Conservation (phyloP, 1,139 yeast species). For the Taphrina sp. region DNA sequence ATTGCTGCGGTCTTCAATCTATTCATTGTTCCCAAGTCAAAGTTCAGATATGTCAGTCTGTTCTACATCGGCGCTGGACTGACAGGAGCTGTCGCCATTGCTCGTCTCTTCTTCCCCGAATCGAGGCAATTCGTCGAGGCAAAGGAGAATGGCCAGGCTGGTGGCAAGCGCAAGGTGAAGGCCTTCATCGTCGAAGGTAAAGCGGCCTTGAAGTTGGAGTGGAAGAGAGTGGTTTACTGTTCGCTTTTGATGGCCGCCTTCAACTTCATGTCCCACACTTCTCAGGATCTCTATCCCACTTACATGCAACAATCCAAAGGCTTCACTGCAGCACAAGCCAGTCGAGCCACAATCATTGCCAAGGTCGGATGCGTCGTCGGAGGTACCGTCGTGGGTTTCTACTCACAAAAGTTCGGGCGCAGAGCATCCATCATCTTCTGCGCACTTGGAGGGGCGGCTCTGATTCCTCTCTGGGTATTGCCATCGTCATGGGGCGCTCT, state of each 20-base stretch:
- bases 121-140: constrained; percentile 54
- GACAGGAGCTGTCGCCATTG: constrained; percentile 56
- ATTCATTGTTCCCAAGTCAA: constrained; percentile 59
- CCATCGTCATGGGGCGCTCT: constrained; percentile 41
- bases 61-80: constrained; percentile 80
- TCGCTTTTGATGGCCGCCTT: constrained; percentile 61
- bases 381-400: constrained; percentile 61
- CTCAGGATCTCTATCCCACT: constrained; percentile 69
- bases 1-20: constrained; percentile 62
- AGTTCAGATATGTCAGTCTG: constrained; percentile 68
- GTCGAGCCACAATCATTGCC: constrained; percentile 68
- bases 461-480: constrained; percentile 67
- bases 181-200: constrained; percentile 41
- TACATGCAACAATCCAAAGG: constrained; percentile 55
- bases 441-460: constrained; percentile 55
- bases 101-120: constrained; percentile 60
- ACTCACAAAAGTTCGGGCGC: constrained; percentile 60
- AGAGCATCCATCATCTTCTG: constrained; percentile 52
- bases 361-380: constrained; percentile 69
- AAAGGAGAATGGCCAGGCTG: constrained; percentile 35
- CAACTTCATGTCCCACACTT: constrained; percentile 53
- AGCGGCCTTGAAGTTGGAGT: constrained; percentile 43
- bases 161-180: constrained; percentile 20
- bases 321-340: constrained; percentile 54
- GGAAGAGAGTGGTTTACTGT: constrained; percentile 51